A percentile compares a stretch with the other conserved stretches of the same genome.
Conservation (phyloP, 2,329 filamentous ascomycete species). For the Neonectria punicea region DNA sequence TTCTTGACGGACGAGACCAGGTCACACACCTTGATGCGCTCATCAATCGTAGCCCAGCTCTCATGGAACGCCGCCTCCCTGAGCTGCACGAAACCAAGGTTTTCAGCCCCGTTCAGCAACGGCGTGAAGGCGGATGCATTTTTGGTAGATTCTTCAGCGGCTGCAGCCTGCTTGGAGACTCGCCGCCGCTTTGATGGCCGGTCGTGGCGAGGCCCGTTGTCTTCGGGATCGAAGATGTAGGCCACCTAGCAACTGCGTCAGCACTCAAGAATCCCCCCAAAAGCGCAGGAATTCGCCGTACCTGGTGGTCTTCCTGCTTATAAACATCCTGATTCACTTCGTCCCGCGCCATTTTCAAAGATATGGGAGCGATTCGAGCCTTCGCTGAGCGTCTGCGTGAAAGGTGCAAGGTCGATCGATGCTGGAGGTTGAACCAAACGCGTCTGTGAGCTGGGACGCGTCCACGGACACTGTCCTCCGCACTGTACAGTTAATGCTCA, state of each 20-base stretch:
- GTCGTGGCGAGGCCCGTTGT: conserved; percentile 47
- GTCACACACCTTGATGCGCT: conserved; percentile 63
- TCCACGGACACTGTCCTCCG: conserved; percentile 20
- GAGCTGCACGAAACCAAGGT: conserved; percentile 57
- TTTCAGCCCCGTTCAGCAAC: conserved; percentile 66
- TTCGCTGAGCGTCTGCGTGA: conserved; percentile 5
- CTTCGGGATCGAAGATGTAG: conserved; percentile 69
- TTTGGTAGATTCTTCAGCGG: conserved; percentile 19
- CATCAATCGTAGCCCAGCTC: conserved; percentile 73
- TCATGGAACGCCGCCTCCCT: conserved; percentile 70
- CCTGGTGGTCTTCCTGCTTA: conserved; percentile 59
- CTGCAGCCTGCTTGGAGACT: conserved; percentile 55
- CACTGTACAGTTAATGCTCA: conserved; percentile 31
- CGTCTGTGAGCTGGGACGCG: conserved; percentile 30
- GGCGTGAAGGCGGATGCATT: conserved; percentile 56
- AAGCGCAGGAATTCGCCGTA: conserved; percentile 33
- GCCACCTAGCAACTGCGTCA: conserved; percentile 59
- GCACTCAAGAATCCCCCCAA: conserved; percentile 2
- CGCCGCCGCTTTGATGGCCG: conserved; percentile 68
- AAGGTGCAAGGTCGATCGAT: conserved; percentile 24
- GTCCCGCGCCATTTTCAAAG: conserved; percentile 39
- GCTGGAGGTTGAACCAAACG: conserved; percentile 27
- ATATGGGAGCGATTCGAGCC: background rate
- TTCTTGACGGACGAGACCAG: conserved; percentile 31
- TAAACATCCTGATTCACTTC: conserved; percentile 40